Conservation (phyloP, 2,329 filamentous ascomycete genomes). For the Thelonectria olida region DNA sequence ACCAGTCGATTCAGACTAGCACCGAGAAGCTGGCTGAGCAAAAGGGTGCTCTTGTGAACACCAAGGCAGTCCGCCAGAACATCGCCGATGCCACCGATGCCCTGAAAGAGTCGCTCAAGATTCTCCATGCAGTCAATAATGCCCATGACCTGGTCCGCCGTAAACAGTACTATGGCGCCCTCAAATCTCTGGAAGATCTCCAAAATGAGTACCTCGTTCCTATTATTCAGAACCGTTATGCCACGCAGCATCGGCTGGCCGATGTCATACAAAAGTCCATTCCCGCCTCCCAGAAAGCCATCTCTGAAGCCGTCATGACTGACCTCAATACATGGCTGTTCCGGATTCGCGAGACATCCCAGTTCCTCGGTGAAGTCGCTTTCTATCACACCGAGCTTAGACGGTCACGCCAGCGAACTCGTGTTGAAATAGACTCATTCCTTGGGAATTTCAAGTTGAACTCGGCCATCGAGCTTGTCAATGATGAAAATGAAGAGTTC, state of each 20-base stretch:
- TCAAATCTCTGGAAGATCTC: conserved; percentile 93
- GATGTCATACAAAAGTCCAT: conserved; percentile 97
- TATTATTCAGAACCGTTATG: conserved; percentile 80
- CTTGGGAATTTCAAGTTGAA: conserved; percentile 89
- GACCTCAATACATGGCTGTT: conserved; percentile 98
- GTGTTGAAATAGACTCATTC: conserved; percentile 78
- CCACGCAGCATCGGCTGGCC: conserved; percentile 93
- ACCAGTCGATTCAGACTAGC: conserved; percentile 93
- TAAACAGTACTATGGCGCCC: conserved; percentile 94
- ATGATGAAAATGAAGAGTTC: conserved; percentile 94
- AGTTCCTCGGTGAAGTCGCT: conserved; percentile 94
- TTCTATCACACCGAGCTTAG: conserved; percentile 96
- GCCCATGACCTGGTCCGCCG: conserved; percentile 90
- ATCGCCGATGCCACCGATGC: conserved; percentile 93
- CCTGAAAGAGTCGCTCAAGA: conserved; percentile 89
- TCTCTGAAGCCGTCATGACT: conserved; percentile 95
- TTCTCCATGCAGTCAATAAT: conserved; percentile 91
- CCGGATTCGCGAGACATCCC: conserved; percentile 92
- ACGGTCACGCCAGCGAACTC: conserved; percentile 82
- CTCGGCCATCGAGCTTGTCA: conserved; percentile 93
- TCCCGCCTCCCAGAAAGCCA: conserved; percentile 88
- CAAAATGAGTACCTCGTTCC: conserved; percentile 91
- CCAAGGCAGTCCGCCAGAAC: conserved; percentile 90
- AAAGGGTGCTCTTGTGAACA: conserved; percentile 94
- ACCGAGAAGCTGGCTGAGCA: conserved; percentile 94